These are phyloP conservation scores for Eucalyptus tenuipes DNA, from an alignment of 345 rosid genomes.

Conservation along the genomic window DNA sequence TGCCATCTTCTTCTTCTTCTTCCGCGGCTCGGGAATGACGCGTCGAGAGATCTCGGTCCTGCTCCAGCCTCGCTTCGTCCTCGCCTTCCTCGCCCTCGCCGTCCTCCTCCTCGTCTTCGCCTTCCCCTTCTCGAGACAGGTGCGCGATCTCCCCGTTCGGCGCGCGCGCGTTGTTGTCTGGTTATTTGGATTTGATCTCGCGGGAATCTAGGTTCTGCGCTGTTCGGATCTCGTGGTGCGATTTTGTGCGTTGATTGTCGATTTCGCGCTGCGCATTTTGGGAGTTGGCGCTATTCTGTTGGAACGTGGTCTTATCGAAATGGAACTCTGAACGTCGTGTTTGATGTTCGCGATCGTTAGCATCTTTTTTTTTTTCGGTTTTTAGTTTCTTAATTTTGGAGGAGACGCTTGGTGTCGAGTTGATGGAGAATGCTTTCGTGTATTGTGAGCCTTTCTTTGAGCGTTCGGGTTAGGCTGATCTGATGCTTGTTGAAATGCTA, in stretches of 20 bases:
- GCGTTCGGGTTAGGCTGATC: background rate
- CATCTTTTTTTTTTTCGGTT: background rate
- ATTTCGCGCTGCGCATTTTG: background rate
- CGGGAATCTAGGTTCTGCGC: background rate
- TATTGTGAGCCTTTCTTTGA: background rate
- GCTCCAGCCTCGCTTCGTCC: slow-evolving; percentile 48
- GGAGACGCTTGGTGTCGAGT: background rate
- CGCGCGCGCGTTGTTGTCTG: background rate
- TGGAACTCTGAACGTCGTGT: background rate
- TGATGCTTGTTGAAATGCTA: background rate
- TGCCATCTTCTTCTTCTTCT: background rate
- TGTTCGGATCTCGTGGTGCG: background rate
- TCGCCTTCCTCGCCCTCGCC: slow-evolving; percentile 28
- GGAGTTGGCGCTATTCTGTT: background rate
- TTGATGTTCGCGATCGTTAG: background rate
- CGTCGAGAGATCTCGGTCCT: slow-evolving; percentile 53
- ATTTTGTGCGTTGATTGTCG: background rate
- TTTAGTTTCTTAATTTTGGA: background rate
- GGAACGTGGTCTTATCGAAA: background rate
- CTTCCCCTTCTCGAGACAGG: slow-evolving; percentile 26
- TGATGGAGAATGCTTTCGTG: background rate
- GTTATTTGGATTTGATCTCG: slow-evolving; percentile 2
- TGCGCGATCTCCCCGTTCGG: background rate
- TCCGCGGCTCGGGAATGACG: slow-evolving; percentile 9
- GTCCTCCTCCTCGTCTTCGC: slow-evolving; percentile 43